Conservation (phyloP, 2,329 filamentous ascomycete genomes). For the Bipolaris gigantea region DNA sequence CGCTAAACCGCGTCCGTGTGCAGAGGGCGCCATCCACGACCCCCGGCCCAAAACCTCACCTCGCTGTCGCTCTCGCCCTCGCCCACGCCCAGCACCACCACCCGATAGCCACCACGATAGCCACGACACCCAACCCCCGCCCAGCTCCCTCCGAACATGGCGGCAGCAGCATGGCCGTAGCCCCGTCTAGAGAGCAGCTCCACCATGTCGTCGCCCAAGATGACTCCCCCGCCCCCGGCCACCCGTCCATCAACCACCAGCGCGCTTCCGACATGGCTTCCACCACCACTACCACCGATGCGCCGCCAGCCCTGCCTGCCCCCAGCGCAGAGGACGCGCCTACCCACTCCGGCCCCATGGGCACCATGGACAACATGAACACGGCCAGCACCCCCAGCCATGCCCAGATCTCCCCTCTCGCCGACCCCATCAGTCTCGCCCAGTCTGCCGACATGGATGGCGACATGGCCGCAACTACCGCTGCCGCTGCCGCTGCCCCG, state of each 20-base stretch:
- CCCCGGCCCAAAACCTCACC: slow-evolving; percentile 4
- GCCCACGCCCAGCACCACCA: no score
- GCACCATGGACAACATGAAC: neutral
- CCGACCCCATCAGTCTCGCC: slow-evolving; percentile 26
- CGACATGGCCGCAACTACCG: neutral
- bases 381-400: slow-evolving; percentile 5
- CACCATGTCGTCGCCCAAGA: slow-evolving; percentile 29
- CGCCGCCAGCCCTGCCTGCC: slow-evolving; percentile 16
- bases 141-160: slow-evolving; percentile 27
- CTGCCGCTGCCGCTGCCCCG: neutral
- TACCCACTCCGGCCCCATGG: slow-evolving; percentile 11
- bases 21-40: slow-evolving; percentile 17
- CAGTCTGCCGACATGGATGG: slow-evolving; percentile 12
- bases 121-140: no score
- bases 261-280: slow-evolving; percentile 14
- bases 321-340: slow-evolving; percentile 17
- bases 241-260: slow-evolving; percentile 28
- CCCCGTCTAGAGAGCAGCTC: slow-evolving; percentile 22
- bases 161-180: slow-evolving; percentile 39
- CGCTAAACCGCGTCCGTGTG: slow-evolving; percentile 19
- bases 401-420: slow-evolving; percentile 19
- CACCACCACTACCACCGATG: slow-evolving; percentile 16
- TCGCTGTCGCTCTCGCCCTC: neutral
- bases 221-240: slow-evolving; percentile 25
- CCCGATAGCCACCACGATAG: no score